These are phyloP conservation scores for Paraphoma chrysanthemicola DNA, from an alignment of 2,329 filamentous ascomycete species.

Conservation along the genomic window DNA sequence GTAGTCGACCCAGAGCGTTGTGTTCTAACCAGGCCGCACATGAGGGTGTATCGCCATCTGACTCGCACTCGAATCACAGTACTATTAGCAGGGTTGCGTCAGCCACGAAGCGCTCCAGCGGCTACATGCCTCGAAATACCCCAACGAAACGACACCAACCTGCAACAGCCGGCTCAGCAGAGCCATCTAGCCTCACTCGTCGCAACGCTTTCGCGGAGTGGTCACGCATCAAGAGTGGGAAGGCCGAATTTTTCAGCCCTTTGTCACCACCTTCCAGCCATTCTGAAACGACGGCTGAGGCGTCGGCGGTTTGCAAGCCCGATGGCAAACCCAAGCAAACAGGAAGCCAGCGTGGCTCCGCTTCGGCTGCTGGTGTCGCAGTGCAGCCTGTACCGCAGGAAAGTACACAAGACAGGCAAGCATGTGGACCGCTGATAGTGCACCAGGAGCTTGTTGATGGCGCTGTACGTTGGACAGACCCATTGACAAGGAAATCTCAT, in stretches of 20 bases:
- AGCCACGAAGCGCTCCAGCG: no score
- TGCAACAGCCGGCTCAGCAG: constrained; percentile 1
- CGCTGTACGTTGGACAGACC: constrained; percentile 67
- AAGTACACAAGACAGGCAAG: not conserved
- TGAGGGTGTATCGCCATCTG: no score
- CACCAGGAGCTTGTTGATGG: constrained; percentile 28
- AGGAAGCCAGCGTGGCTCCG: not conserved
- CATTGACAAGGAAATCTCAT: constrained; percentile 60
- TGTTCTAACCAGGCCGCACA: no score
- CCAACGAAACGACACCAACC: no score
- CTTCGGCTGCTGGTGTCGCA: not conserved
- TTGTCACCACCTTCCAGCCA: not conserved
- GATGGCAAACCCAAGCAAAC: not conserved
- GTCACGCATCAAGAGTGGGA: constrained; percentile 55
- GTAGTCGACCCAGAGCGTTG: no score
- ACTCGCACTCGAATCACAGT: no score
- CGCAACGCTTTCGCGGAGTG: constrained; percentile 43
- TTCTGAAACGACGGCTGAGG: not conserved
- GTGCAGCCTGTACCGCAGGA: constrained; percentile 13
- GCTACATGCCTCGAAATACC: no score
- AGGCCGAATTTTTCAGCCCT: constrained; percentile 36
- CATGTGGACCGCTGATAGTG: not conserved
- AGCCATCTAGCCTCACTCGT: constrained; percentile 1
- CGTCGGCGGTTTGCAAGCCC: not conserved
- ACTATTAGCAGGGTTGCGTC: no score